A percentile compares a stretch with the other conserved stretches of the same genome.
These are phyloP conservation scores for Teunomyces barrocoloradensis DNA, from an alignment of 805 yeast species.

Conservation along the genomic window DNA sequence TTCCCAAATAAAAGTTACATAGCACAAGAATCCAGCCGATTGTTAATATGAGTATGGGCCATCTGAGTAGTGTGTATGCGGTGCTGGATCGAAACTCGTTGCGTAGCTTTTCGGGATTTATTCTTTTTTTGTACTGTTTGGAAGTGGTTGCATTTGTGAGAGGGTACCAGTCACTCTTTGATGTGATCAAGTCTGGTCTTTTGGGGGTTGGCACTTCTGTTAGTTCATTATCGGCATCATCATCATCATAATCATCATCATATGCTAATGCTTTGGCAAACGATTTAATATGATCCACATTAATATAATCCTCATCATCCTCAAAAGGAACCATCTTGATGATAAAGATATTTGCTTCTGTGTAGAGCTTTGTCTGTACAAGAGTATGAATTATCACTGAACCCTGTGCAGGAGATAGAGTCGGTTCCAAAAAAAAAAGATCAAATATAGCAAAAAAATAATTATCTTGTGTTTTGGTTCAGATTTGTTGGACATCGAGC, in stretches of 20 bases:
- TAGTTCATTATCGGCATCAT: slow-evolving; percentile 18
- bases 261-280: slow-evolving; percentile 41
- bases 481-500: background rate
- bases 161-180: slow-evolving; percentile 30
- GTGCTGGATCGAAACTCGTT: slow-evolving; percentile 39
- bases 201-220: background rate
- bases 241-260: slow-evolving; percentile 40
- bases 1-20: slow-evolving; percentile 46
- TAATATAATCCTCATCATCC: slow-evolving; percentile 28
- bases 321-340: slow-evolving; percentile 4
- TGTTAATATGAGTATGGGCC: slow-evolving; percentile 59
- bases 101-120: background rate
- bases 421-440: background rate
- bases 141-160: slow-evolving; percentile 11
- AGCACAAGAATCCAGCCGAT: slow-evolving; percentile 54
- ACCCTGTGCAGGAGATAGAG: background rate
- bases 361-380: background rate
- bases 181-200: slow-evolving; percentile 18
- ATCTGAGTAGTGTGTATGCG: slow-evolving; percentile 48
- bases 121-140: background rate
- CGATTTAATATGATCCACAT: slow-evolving; percentile 35
- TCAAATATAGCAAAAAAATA: background rate
- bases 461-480: background rate
- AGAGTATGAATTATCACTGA: background rate
- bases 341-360: background rate